Conservation (phyloP, 164 flowering plant species). For the Aristolochia californica region DNA sequence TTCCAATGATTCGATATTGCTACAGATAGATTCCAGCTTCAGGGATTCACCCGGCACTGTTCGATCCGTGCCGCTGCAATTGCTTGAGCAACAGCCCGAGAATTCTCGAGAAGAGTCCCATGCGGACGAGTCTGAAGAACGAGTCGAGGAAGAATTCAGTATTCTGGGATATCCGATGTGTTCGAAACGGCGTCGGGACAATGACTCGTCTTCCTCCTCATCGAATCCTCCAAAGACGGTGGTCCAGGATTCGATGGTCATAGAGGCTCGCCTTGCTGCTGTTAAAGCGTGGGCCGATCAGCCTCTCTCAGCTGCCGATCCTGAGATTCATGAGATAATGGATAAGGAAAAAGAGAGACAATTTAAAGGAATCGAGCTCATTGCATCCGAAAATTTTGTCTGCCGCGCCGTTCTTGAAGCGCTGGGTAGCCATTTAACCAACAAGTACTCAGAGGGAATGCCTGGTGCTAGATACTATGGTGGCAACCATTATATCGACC, state of each 20-base stretch:
- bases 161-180: conserved; percentile 61
- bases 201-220: conserved; percentile 5
- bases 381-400: conserved; percentile 70
- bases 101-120: neutral
- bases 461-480: conserved; percentile 70
- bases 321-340: conserved; percentile 51
- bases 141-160: conserved; percentile 43
- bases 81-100: conserved; percentile 19
- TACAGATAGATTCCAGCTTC: conserved; percentile 30
- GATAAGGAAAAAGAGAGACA: conserved; percentile 62
- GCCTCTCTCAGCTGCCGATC: conserved; percentile 41
- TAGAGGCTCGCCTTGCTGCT: conserved; percentile 8
- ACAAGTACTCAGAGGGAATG: conserved; percentile 77
- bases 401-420: conserved; percentile 74
- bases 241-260: neutral
- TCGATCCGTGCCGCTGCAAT: conserved; percentile 29
- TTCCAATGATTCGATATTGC: conserved; percentile 27
- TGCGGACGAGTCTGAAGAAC: conserved; percentile 3
- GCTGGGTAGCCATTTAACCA: conserved; percentile 58
- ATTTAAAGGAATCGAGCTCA: conserved; percentile 51
- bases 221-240: neutral
- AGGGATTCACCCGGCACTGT: conserved; percentile 12
- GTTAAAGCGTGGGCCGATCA: conserved; percentile 53
- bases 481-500: conserved; percentile 75
- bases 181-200: conserved; percentile 38